Conservation (phyloP, 495 filamentous ascomycete genomes). For the Xylaria intraflava region DNA sequence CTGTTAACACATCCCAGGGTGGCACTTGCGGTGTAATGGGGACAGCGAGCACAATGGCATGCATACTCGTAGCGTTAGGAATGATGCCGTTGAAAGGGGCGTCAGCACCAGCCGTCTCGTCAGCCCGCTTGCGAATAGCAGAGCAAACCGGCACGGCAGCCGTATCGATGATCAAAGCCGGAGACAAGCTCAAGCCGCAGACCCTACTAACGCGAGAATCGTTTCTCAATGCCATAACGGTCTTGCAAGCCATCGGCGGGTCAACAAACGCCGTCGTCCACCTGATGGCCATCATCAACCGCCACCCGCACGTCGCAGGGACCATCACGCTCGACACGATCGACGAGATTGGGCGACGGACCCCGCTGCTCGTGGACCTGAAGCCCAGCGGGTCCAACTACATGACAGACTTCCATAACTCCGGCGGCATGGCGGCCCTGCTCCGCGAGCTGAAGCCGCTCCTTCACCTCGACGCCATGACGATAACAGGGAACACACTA, state of each 20-base stretch:
- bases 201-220: conserved; percentile 52
- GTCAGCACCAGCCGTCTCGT: conserved; percentile 59
- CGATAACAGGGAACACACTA: conserved; percentile 52
- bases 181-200: conserved; percentile 42
- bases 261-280: conserved; percentile 65
- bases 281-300: conserved; percentile 56
- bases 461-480: conserved; percentile 50
- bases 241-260: conserved; percentile 63
- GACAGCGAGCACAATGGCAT: conserved; percentile 65
- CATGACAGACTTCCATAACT: conserved; percentile 66
- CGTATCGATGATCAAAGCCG: conserved; percentile 37
- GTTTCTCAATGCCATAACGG: conserved; percentile 61
- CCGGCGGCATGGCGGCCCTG: conserved; percentile 57
- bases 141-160: conserved; percentile 57
- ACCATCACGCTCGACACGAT: conserved; percentile 51
- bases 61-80: conserved; percentile 55
- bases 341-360: conserved; percentile 53
- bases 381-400: conserved; percentile 65
- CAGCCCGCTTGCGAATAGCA: conserved; percentile 54
- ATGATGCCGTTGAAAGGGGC: conserved; percentile 58
- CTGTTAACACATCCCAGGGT: conserved; percentile 34
- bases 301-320: conserved; percentile 50
- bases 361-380: conserved; percentile 57
- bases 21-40: conserved; percentile 68
- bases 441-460: conserved; percentile 51